Base-by-base conservation (phyloP, 2,329 filamentous ascomycete genomes). In the Colletotrichum caudatum region DNA sequence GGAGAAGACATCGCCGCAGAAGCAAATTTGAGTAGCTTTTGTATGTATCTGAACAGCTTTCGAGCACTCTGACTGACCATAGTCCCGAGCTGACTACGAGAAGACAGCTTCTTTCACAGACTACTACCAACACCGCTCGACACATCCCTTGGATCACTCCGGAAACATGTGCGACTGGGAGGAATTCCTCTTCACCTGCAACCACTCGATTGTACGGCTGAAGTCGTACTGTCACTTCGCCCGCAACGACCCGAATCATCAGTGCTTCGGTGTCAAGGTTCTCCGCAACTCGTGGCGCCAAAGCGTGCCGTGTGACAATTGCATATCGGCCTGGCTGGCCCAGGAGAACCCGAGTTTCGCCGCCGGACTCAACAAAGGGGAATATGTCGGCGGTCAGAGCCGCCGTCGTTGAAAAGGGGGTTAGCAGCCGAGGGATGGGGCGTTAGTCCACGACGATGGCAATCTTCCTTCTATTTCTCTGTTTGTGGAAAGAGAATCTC, bases 181-280 rank as follows among this genome's bases (percentile, higher is more conserved):
- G 78, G 88, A 91, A 74, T 92, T 92, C 75, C 79, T 88, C 71
- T 94, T 92, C 78, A 81, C 79, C 63, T 95, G 92, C 82, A 84
- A 84, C 39, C 92, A 94, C 81, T 85, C 84, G 6, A 82, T 83
- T 20, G 81, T 86, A 35, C 87, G 89, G 26, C 83, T 93, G 39
- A 89, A 91, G 77, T 90, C 89, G 33, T 88, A 93, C 80, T 95
- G 93, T 80, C 93, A 94, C 81, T 90, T 90, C 75, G 91, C 92
- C 7, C 90, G 93, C 70, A 93, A 93, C 78, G 90, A 94, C 75
- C 89, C 89, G 0, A 85, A 87, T 73, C 92, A 94, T 78, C 85
- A 89, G 75, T 94, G 93, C 80, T 88, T 88, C 74, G 86, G 90
- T 14, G 88, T 93, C 66, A 91, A 92, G 82, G 88, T 88, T 50